phyloP scores from a whole-genome alignment of 2,329 filamentous ascomycete genomes.

The Colletotrichum nymphaeae region DNA sequence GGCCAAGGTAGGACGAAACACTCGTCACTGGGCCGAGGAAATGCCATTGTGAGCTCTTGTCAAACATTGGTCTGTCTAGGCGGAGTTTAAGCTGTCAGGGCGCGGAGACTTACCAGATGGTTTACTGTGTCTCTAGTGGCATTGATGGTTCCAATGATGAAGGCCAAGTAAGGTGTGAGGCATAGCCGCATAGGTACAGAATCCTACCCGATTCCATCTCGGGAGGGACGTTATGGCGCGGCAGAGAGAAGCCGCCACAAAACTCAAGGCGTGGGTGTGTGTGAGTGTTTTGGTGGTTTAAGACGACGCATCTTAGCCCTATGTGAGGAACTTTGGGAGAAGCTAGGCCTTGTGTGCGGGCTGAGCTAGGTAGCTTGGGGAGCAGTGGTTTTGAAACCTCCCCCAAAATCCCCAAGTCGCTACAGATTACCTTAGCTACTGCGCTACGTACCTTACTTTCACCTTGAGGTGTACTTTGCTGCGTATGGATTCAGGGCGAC shows the following conservation, averaged over 20 bases:
- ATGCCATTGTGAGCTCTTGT: not conserved
- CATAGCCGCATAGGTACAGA: not conserved
- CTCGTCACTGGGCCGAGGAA: not conserved
- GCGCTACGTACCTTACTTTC: not conserved
- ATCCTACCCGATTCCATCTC: not conserved
- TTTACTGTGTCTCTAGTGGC: too few relatives aligned
- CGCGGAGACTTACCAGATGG: not conserved
- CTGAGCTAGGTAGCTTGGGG: conserved; percentile 25
- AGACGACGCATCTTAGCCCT: not conserved
- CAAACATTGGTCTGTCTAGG: not conserved
- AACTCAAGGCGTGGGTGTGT: not conserved
- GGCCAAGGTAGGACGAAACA: not conserved
- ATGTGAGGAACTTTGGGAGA: conserved; percentile 24
- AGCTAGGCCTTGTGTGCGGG: conserved; percentile 20
- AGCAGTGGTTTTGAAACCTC: not conserved
- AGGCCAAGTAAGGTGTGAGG: not conserved
- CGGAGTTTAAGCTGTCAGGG: not conserved
- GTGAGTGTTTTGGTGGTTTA: not conserved
- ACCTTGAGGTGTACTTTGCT: not conserved
- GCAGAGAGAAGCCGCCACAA: not conserved
- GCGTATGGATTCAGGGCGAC: not conserved
- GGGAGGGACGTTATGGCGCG: not conserved
- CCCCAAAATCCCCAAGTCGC: not conserved
- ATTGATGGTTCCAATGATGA: too few relatives aligned
- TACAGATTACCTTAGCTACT: not conserved